Evolutionary conservation across 306 rosid species (phyloP).

Genomic region (Lathyrus tuberosus): DNA sequence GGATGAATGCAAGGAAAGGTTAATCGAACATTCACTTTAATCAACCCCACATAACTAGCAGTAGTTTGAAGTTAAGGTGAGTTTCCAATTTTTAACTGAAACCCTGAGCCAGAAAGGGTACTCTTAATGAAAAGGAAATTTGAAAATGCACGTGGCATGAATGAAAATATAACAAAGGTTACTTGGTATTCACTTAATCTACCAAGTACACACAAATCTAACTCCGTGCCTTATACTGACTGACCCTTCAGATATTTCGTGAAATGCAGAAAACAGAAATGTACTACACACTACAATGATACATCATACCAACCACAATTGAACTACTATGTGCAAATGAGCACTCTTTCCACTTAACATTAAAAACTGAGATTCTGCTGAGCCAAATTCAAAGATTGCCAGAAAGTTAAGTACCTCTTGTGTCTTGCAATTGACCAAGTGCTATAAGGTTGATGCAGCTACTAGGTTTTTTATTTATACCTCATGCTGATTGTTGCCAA

Average conservation of each 20-base stretch:
- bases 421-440: neutral
- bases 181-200: conserved; percentile 24
- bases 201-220: neutral
- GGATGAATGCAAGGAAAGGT: neutral
- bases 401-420: conserved; percentile 6
- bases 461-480: neutral
- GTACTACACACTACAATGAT: neutral
- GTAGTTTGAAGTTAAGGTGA: neutral
- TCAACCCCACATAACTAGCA: neutral
- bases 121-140: no score
- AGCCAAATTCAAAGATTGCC: conserved; percentile 6
- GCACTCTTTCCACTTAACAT: neutral
- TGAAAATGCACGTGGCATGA: neutral
- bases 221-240: neutral
- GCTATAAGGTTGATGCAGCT: conserved; percentile 25
- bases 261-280: conserved; percentile 15
- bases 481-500: neutral
- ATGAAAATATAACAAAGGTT: conserved; percentile 13
- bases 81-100: no score
- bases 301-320: neutral
- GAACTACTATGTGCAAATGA: conserved; percentile 1
- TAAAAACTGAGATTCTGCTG: conserved; percentile 4
- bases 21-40: neutral
- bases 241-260: conserved; percentile 1
- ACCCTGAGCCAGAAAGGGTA: no score